A percentile compares a stretch with the other conserved stretches of the same genome.
Evolutionary conservation across 345 rosid genomes (phyloP).

Genomic region (Erodium maritimum): DNA sequence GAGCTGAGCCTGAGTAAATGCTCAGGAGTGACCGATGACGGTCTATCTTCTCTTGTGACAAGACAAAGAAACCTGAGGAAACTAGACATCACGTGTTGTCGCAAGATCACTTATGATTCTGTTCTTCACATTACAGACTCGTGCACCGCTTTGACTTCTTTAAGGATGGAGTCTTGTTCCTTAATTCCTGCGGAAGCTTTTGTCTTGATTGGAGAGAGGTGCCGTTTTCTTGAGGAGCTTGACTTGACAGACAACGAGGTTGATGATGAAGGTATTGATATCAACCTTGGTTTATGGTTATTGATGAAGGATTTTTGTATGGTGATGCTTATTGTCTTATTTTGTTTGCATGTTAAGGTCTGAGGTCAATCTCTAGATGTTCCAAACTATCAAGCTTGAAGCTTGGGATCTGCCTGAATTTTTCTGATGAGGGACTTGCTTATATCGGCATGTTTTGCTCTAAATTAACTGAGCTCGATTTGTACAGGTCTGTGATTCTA

Average conservation of each 20-base stretch:
- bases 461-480: slow-evolving; percentile 52
- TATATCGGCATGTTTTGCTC: slow-evolving; percentile 39
- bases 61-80: slow-evolving; percentile 40
- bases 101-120: slow-evolving; percentile 47
- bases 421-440: slow-evolving; percentile 43
- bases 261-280: slow-evolving; percentile 50
- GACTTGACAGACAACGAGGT: slow-evolving; percentile 65
- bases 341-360: slow-evolving; percentile 25
- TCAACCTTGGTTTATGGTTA: too few relatives aligned
- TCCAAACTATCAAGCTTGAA: slow-evolving; percentile 39
- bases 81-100: slow-evolving; percentile 63
- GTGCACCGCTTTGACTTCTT: slow-evolving; percentile 33
- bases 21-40: slow-evolving; percentile 52
- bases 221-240: slow-evolving; percentile 56
- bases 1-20: slow-evolving; percentile 68
- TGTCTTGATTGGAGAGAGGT: slow-evolving; percentile 40
- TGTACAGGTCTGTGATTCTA: slow-evolving; percentile 35
- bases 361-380: slow-evolving; percentile 48
- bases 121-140: slow-evolving; percentile 32
- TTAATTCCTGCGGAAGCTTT: slow-evolving; percentile 50
- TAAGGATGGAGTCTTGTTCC: slow-evolving; percentile 60
- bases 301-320: too few relatives aligned
- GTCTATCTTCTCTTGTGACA: slow-evolving; percentile 37
- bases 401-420: slow-evolving; percentile 53
- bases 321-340: too few relatives aligned